These are phyloP conservation scores for Cladophialophora bantiana DNA, from an alignment of 2,329 filamentous ascomycete species.

Conservation along the genomic window DNA sequence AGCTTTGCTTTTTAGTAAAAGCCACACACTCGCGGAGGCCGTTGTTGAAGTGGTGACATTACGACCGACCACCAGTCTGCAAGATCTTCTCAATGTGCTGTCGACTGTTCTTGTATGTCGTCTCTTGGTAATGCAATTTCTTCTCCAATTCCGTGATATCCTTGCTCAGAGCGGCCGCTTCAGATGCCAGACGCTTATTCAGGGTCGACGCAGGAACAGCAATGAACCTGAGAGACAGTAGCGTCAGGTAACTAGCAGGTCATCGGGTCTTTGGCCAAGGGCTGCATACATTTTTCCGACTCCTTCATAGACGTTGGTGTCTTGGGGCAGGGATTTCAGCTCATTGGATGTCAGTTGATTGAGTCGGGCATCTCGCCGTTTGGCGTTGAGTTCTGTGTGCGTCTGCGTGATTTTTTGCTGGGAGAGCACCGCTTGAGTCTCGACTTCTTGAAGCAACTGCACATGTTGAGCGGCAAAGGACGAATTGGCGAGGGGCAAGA, in stretches of 20 bases:
- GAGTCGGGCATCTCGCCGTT: constrained; percentile 87
- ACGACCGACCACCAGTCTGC: constrained; percentile 55
- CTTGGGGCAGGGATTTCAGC: constrained; percentile 74
- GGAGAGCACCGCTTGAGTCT: constrained; percentile 83
- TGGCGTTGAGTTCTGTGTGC: constrained; percentile 80
- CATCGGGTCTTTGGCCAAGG: not conserved
- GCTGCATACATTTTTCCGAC: constrained; percentile 89
- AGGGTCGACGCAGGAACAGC: constrained; percentile 75
- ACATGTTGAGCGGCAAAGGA: constrained; percentile 31
- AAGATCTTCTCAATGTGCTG: constrained; percentile 91
- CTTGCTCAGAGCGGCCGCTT: constrained; percentile 75
- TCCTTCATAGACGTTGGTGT: constrained; percentile 88
- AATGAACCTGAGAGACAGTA: constrained; percentile 75
- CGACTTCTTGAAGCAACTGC: constrained; percentile 91
- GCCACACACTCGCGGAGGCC: not conserved
- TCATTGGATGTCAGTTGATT: constrained; percentile 86
- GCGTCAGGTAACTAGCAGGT: not conserved
- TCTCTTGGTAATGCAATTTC: constrained; percentile 90
- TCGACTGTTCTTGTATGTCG: constrained; percentile 91
- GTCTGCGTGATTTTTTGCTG: constrained; percentile 92
- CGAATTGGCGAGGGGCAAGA: constrained; percentile 5
- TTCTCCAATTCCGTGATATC: constrained; percentile 85
- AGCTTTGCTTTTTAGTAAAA: not conserved
- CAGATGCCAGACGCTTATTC: constrained; percentile 75
- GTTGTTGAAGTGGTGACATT: not conserved